Conservation (phyloP, 2,329 filamentous ascomycete species). For the Ophiostoma perfectum region DNA sequence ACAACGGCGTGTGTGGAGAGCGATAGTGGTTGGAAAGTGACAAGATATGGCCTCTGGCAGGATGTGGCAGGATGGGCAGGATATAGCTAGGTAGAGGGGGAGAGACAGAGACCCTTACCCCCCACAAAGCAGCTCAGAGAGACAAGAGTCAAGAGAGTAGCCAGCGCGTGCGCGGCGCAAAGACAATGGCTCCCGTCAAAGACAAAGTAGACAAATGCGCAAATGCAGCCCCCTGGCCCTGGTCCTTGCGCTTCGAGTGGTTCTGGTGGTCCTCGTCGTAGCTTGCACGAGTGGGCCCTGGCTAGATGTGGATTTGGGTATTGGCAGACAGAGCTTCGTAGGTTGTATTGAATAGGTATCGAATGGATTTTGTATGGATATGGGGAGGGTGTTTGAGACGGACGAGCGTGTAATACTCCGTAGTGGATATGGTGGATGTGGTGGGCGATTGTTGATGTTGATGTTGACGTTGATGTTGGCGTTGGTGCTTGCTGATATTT, state of each 20-base stretch:
- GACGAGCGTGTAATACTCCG: neutral
- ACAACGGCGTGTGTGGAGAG: constrained; percentile 15
- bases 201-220: constrained; percentile 4
- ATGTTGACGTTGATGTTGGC: neutral
- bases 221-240: constrained; percentile 6
- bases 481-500: neutral
- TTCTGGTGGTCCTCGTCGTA: neutral
- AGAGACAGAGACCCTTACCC: neutral
- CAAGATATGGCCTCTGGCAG: neutral
- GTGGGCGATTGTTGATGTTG: neutral
- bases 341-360: neutral
- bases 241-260: constrained; percentile 7
- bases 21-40: neutral
- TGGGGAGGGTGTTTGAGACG: neutral
- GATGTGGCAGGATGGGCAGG: neutral
- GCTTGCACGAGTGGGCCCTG: constrained; percentile 4
- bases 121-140: neutral
- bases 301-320: neutral
- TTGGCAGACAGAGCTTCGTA: neutral
- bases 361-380: neutral
- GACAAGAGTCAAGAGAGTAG: neutral
- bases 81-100: neutral
- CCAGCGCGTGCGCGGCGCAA: neutral
- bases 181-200: constrained; percentile 7
- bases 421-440: neutral